phyloP scores from a whole-genome alignment of 495 filamentous ascomycete species.

The Penicillium ochrochloron region DNA sequence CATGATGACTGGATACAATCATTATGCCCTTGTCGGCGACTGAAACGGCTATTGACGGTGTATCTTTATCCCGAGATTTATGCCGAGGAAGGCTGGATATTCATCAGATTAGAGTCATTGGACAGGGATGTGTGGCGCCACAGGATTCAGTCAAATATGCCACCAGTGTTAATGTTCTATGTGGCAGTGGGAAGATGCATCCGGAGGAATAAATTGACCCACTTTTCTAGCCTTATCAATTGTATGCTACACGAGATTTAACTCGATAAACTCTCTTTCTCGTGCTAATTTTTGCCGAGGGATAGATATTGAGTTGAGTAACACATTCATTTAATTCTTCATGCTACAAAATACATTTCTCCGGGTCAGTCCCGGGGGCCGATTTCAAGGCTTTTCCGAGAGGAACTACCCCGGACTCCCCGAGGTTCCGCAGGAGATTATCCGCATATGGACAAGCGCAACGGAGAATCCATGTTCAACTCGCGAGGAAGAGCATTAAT shows the following conservation, averaged over 20 bases:
- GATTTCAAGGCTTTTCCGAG: neutral
- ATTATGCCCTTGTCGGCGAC: neutral
- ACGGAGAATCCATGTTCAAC: neutral
- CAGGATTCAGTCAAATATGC: neutral
- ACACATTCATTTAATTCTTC: neutral
- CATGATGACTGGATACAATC: neutral
- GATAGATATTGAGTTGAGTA: neutral
- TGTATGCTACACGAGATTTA: neutral
- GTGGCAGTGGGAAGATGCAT: neutral
- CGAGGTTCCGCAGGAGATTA: conserved; percentile 14
- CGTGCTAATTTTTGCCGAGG: neutral
- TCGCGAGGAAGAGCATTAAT: no score
- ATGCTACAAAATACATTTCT: neutral
- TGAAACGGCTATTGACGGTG: conserved; percentile 11
- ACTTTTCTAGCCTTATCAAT: neutral
- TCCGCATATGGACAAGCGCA: conserved; percentile 10
- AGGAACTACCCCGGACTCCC: neutral
- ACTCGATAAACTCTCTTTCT: neutral
- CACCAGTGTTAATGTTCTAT: neutral
- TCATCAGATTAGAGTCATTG: neutral
- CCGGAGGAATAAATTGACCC: neutral
- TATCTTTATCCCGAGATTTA: neutral
- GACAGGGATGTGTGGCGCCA: neutral
- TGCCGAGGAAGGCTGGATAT: neutral
- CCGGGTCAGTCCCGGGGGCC: neutral